Conservation (phyloP, 225 moss, liverwort and hornwort species). For the Marchantia polymorpha region DNA sequence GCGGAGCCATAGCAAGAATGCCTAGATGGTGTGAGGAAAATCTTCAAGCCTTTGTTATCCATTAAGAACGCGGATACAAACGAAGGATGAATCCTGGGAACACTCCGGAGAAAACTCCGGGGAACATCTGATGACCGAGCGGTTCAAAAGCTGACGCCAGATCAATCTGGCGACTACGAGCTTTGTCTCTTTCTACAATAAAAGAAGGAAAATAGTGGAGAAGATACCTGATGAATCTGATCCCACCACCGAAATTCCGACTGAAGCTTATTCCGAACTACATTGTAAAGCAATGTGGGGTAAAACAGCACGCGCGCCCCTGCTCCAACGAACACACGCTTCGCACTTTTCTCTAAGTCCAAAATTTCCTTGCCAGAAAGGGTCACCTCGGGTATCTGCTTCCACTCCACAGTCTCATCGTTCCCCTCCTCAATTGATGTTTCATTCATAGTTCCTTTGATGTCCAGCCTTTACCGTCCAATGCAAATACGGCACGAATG, state of each 20-base stretch:
- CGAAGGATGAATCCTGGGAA: no score
- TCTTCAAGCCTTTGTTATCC: neutral
- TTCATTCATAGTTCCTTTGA: conserved; percentile 56
- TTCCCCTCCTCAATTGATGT: conserved; percentile 50
- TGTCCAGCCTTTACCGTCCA: conserved; percentile 7
- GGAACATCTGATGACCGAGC: no score
- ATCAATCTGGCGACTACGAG: neutral
- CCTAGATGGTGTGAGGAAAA: neutral
- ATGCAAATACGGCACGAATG: neutral
- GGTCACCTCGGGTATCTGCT: conserved; percentile 52
- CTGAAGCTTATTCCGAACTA: conserved; percentile 88
- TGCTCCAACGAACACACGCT: conserved; percentile 84
- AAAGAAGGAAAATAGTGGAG: neutral
- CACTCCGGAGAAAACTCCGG: no score
- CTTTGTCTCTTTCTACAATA: neutral
- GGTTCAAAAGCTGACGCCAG: neutral
- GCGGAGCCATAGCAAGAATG: neutral
- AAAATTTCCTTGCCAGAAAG: conserved; percentile 46
- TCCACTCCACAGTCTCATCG: conserved; percentile 77
- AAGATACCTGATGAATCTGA: conserved; percentile 76
- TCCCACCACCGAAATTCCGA: conserved; percentile 99
- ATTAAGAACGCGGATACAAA: neutral
- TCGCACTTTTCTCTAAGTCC: conserved; percentile 59
- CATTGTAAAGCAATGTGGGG: conserved; percentile 88
- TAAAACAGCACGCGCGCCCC: conserved; percentile 92